Evolutionary conservation across 78 protist species (phyloP), one percentile per base, ranked within the genome.

Genomic region (Ministeria vibrans): DNA sequence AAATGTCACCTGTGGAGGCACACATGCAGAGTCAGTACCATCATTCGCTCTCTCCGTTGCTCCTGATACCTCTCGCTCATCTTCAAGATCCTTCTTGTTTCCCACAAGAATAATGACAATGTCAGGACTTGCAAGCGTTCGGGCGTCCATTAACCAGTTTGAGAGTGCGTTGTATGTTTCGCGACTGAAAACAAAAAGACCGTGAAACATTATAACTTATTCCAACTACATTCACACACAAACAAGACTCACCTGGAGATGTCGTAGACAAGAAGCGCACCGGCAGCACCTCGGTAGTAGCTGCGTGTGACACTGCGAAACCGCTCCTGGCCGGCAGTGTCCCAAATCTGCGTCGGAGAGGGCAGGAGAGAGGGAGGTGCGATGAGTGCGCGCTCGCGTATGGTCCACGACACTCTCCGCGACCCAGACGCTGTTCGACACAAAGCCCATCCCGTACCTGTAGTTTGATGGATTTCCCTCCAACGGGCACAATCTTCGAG

Each of bases 81-180:
- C 83, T 41, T 83, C 86, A 7, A 91, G 72, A 63, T 94, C 97
- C 51, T 81, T 82, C 90, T 97, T 97, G 93, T 95, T 97, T 32
- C 99, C 99, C 36, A 96, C 94, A 44, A 98, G 90, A 93, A 96
- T 94, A 78, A 98, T 97, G 42, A 92, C 88, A 83, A 96, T 94
- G 80, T 94, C 86, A 38, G 88, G 77, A 89, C 91, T 88, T 23
- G 98, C 87, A 41, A 91, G 84, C 68, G 82, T 84, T 34, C 90
- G 80, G 13, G 93, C 91, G 45, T 94, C 95, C 23, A 43, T 63
- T 20, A 86, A 70, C 98, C 98, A 96, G 20, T 72, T 43, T 20
- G 93, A 25, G 11, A 96, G 88, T 36, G 92, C 91, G 66, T 91
- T 76, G 77, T 91, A 96, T 2, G 98, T 91, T 72, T 95, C 96